Evolutionary conservation across 2,329 filamentous ascomycete species (phyloP).

Genomic region (Nigrograna mackinnonii): DNA sequence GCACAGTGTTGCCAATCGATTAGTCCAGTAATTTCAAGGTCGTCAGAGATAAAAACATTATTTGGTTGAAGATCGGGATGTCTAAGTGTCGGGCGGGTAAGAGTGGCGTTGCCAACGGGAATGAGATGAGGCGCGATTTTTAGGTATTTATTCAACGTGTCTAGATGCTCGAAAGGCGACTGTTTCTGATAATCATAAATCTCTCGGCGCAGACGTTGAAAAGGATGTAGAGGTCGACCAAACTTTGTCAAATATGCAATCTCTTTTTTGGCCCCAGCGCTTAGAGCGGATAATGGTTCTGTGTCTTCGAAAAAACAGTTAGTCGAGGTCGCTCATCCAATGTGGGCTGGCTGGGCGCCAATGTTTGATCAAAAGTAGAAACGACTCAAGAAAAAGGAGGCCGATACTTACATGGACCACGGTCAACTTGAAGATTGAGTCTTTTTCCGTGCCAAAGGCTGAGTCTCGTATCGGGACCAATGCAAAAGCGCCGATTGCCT

Average conservation of each 20-base stretch:
- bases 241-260: constrained; percentile 28
- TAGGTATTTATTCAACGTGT: constrained; percentile 33
- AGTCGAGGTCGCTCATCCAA: constrained; percentile 14
- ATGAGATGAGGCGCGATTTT: constrained; percentile 23
- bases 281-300: constrained; percentile 23
- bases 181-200: constrained; percentile 34
- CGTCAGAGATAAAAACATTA: constrained; percentile 26
- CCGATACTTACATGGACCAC: constrained; percentile 36
- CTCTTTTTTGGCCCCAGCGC: constrained; percentile 37
- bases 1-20: constrained; percentile 48
- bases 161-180: constrained; percentile 25
- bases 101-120: constrained; percentile 11
- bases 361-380: too few relatives aligned
- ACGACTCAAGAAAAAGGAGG: too few relatives aligned
- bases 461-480: constrained; percentile 33
- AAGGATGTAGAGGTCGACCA: constrained; percentile 32
- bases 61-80: constrained; percentile 40
- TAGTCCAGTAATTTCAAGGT: constrained; percentile 37
- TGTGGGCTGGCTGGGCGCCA: too few relatives aligned
- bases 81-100: constrained; percentile 27
- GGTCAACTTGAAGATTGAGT: constrained; percentile 20
- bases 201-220: constrained; percentile 34
- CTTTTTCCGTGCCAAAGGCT: constrained; percentile 35
- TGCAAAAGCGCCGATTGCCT: constrained; percentile 19
- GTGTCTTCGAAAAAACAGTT: constrained; percentile 21